Evolutionary conservation across 2,329 filamentous ascomycete genomes (phyloP), one percentile per base, ranked within the genome.

Genomic region (Shiraia sp.): DNA sequence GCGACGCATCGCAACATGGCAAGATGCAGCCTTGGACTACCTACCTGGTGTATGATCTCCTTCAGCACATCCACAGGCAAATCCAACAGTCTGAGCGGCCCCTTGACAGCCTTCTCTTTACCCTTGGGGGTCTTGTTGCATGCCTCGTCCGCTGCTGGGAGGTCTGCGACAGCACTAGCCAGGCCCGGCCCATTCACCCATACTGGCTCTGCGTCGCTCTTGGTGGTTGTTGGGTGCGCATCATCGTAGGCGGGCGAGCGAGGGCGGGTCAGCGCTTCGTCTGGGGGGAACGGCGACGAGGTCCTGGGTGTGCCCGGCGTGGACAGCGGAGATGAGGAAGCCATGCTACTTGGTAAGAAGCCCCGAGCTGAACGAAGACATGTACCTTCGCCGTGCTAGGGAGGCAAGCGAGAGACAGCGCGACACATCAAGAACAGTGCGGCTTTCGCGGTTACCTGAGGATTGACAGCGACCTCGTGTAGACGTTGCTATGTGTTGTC

Each of bases 21-120:
- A 13, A n/a, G 8, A 15, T 15, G 15, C 27, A 29, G n/a, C 6
- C 6, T 10, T 13, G 8, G 3, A 6, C 27, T 16, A 57, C 74
- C 63, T 72, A 84, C 86, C 79, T 93, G 85, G 70, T 87, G 87
- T 40, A 92, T 81, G 46, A 93, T 88, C 55, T 89, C 78, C 53
- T 87, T 86, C 30, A 93, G 71, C 14, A 93, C 79, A 63, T 93
- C 89, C 45, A 90, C 75, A 1, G 89, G 88, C 14, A 93, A 76
- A 62, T 91, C 86, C 17, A 93, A 74, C 33, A 93, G 73, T 25
- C 77, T 78, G 46, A 90, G 73, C 16, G 84, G 82, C 27, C 75
- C 75, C 50, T 74, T 76, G 40, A 74, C 62, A 36, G 67, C 62
- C 59, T 72, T 75, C 46, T 70, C 71, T 55, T 74, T 75, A 38